phyloP scores from a whole-genome alignment of 2,329 filamentous ascomycete genomes.

The Aspergillus ruber region DNA sequence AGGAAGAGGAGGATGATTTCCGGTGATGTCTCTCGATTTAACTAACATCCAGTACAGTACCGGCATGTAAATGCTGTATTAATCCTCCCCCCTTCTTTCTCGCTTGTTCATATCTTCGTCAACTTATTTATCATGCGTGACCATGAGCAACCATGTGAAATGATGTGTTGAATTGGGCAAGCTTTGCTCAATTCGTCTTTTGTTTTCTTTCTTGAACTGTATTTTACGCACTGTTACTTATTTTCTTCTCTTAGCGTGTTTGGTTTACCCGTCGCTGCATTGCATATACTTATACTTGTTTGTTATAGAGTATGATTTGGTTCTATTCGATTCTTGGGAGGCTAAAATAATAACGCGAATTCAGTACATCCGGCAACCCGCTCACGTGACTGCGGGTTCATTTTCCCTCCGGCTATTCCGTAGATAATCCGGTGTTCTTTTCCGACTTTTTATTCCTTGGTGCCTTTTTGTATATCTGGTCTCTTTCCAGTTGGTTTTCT shows the following conservation, averaged over 20 bases:
- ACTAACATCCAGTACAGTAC: slow-evolving; percentile 4
- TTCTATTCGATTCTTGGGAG: no score
- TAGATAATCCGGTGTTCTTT: slow-evolving; percentile 5
- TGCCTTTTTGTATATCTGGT: slow-evolving; percentile 12
- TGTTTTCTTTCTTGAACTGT: not conserved
- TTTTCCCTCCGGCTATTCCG: not conserved
- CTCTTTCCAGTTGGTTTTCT: slow-evolving; percentile 1
- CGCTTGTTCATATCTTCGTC: slow-evolving; percentile 7
- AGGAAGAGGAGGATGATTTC: slow-evolving; percentile 36
- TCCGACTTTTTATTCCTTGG: slow-evolving; percentile 12
- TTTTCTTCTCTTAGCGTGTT: slow-evolving; percentile 10
- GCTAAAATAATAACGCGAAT: no score
- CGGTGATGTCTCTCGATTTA: slow-evolving; percentile 16
- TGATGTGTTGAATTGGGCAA: slow-evolving; percentile 16
- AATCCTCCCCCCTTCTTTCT: slow-evolving; percentile 3
- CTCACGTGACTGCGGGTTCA: no score
- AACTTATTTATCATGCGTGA: slow-evolving; percentile 17
- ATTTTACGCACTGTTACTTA: slow-evolving; percentile 2
- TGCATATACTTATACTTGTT: no score
- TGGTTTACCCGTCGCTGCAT: slow-evolving; percentile 2
- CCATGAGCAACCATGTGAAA: slow-evolving; percentile 21
- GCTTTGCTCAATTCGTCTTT: slow-evolving; percentile 11
- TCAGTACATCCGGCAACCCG: no score
- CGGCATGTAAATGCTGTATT: not conserved
- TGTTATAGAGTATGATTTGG: no score